Evolutionary conservation across 345 rosid species (phyloP), one percentile per base, ranked within the genome.

Genomic region (Mallotus nudiflorus): DNA sequence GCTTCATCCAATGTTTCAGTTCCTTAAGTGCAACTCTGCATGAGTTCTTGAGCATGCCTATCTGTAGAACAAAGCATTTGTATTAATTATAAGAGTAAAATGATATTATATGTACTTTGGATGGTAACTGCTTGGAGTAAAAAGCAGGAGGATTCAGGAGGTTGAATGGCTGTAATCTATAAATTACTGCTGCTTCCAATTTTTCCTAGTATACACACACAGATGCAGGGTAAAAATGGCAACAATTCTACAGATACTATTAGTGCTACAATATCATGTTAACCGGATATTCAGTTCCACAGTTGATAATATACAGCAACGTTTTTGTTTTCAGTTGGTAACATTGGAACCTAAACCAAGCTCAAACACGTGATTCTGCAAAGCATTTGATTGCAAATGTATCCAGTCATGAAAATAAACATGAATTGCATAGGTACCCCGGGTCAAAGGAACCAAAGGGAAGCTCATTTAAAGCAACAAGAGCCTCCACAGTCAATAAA

Each of bases 1-100:
- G 95, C 11, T 7, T 45, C 86, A 92, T 92, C 99, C 99, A 96
- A 9, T 67, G 69, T 69, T 85, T 87, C 64, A 96, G 71, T 75
- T 89, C 80, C 85, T 85, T 91, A 50, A 91, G 83, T 31, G 93
- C 91, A 67, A 86, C 55, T 42, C 9, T 73, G 66, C 89, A 80
- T 5, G 98, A 82, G 79, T 76, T 85, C 80, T 83, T 88, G 25
- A 96, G 27, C 80, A 89, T 55, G 33, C 75, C 83, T 16, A 84
- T 75, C 99, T 95, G 88, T 89, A 83, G 2, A 58, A 60, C 9
- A 67, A 67, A 54, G 54, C 44, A 65, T 65, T 53, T 35, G 50
- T 3, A 27, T 72, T 52, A 65, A 49, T 55, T 64, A 16, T 35
- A 6, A 4, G 9, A 57, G 56, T 16, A 65, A 27, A 48, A 6